These are phyloP conservation scores for Pulveroboletus sp. DNA, from an alignment of 768 basidiomycete species.

Conservation along the genomic window DNA sequence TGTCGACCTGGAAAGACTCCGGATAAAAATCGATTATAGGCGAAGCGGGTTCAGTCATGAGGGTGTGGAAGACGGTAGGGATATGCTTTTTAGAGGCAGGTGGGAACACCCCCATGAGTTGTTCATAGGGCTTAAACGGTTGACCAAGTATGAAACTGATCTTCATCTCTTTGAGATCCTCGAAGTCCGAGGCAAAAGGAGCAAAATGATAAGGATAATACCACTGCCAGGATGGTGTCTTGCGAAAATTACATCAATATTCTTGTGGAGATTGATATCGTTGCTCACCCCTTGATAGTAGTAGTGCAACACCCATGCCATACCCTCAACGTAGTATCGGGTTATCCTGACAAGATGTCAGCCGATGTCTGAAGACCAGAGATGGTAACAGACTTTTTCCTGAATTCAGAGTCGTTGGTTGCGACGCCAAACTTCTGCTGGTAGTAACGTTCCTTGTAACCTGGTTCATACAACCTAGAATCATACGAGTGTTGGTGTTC, in stretches of 20 bases:
- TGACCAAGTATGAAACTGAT: constrained; percentile 75
- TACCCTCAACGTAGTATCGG: constrained; percentile 84
- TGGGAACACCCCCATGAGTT: constrained; percentile 97
- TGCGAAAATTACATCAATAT: constrained; percentile 18
- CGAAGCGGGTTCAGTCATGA: constrained; percentile 85
- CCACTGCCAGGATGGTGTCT: constrained; percentile 98
- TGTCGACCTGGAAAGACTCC: constrained; percentile 87
- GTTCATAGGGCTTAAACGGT: constrained; percentile 96
- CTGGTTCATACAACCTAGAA: constrained; percentile 87
- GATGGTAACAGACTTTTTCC: constrained; percentile 55
- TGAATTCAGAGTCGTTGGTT: constrained; percentile 64
- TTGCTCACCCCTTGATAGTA: constrained; percentile 93
- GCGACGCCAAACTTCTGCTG: constrained; percentile 85
- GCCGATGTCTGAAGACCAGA: neutral
- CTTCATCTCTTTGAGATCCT: constrained; percentile 70
- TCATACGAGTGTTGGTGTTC: constrained; percentile 1
- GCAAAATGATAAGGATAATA: constrained; percentile 99
- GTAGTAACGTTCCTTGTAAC: constrained; percentile 95
- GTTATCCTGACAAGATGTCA: constrained; percentile 54
- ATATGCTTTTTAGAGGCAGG: constrained; percentile 84
- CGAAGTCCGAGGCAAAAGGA: constrained; percentile 94
- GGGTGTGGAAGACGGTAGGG: constrained; percentile 74
- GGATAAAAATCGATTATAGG: constrained; percentile 98
- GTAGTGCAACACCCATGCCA: constrained; percentile 94
- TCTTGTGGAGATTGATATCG: neutral